Percentiles rank a stretch among this genome's conserved stretches.
Conservation (phyloP, 2,329 filamentous ascomycete species). For the Penicillium sp. region DNA sequence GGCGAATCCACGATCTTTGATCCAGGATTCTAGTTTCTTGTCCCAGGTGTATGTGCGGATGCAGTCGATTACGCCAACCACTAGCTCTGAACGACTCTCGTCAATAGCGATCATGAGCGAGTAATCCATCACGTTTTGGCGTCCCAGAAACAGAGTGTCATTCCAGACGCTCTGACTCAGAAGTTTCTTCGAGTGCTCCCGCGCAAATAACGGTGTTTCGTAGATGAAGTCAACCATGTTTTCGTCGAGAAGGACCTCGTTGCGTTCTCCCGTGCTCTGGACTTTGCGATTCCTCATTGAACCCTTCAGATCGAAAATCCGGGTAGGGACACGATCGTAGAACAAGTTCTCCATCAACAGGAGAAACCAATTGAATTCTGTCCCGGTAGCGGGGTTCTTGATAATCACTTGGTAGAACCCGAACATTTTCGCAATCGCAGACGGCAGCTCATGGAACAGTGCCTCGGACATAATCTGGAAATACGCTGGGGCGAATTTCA, state of each 20-base stretch:
- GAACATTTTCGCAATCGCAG: slow-evolving; percentile 97
- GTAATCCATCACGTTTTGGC: slow-evolving; percentile 99
- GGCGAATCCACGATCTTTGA: slow-evolving; percentile 87
- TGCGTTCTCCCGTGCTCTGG: slow-evolving; percentile 85
- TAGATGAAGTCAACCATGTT: slow-evolving; percentile 99
- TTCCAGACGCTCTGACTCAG: slow-evolving; percentile 90
- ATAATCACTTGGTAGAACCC: slow-evolving; percentile 96
- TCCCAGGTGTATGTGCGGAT: slow-evolving; percentile 99
- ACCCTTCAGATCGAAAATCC: slow-evolving; percentile 91
- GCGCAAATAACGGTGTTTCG: slow-evolving; percentile 85
- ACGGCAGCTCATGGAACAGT: slow-evolving; percentile 87
- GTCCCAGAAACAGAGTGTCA: slow-evolving; percentile 86
- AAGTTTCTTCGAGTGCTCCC: slow-evolving; percentile 92
- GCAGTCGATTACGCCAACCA: slow-evolving; percentile 96
- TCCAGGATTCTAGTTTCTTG: slow-evolving; percentile 99
- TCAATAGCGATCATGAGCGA: slow-evolving; percentile 97
- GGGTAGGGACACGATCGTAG: slow-evolving; percentile 81
- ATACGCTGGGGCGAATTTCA: slow-evolving; percentile 91
- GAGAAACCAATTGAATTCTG: slow-evolving; percentile 88
- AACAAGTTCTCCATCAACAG: slow-evolving; percentile 97
- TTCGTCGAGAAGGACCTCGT: slow-evolving; percentile 92
- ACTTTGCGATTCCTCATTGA: slow-evolving; percentile 99
- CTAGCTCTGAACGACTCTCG: slow-evolving; percentile 76
- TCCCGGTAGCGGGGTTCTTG: slow-evolving; percentile 83
- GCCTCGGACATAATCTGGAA: slow-evolving; percentile 96